Conservation (phyloP, 116 monocot genomes). For the Dioscorea cayenensis region DNA sequence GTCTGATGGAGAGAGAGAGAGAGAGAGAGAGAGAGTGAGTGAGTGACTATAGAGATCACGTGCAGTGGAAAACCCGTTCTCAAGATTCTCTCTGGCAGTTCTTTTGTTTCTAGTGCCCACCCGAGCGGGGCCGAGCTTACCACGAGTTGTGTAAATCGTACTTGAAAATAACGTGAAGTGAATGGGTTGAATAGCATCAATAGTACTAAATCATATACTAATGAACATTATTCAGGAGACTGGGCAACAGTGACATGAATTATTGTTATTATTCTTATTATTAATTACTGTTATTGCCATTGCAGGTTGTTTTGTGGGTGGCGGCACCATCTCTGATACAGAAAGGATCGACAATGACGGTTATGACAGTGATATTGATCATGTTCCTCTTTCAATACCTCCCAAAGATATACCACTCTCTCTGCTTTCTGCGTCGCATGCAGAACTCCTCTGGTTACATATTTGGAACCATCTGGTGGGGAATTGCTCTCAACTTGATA, state of each 20-base stretch:
- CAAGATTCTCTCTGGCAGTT: not conserved
- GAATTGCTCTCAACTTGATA: constrained; percentile 66
- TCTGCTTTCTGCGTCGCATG: constrained; percentile 48
- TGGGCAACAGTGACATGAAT: not conserved
- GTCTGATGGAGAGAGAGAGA: not conserved
- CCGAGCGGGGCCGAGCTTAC: no score
- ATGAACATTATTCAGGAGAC: no score
- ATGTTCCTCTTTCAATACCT: constrained; percentile 72
- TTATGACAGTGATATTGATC: constrained; percentile 62
- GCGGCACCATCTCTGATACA: constrained; percentile 55
- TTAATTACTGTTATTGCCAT: not conserved
- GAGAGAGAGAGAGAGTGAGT: no score
- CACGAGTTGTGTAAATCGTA: no score
- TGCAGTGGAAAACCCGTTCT: not conserved
- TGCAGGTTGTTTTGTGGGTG: constrained; percentile 66
- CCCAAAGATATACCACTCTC: constrained; percentile 65
- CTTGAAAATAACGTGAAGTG: no score
- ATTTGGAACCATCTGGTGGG: constrained; percentile 81
- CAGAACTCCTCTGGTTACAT: constrained; percentile 64
- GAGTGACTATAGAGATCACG: no score
- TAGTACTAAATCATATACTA: no score
- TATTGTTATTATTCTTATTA: not conserved
- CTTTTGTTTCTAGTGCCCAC: not conserved
- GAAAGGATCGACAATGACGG: constrained; percentile 44
- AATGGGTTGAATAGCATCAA: no score